A percentile compares a stretch with the other conserved stretches of the same genome.
Evolutionary conservation across 2,329 filamentous ascomycete species (phyloP).

Genomic region (Ophiocordyceps unilateralis): DNA sequence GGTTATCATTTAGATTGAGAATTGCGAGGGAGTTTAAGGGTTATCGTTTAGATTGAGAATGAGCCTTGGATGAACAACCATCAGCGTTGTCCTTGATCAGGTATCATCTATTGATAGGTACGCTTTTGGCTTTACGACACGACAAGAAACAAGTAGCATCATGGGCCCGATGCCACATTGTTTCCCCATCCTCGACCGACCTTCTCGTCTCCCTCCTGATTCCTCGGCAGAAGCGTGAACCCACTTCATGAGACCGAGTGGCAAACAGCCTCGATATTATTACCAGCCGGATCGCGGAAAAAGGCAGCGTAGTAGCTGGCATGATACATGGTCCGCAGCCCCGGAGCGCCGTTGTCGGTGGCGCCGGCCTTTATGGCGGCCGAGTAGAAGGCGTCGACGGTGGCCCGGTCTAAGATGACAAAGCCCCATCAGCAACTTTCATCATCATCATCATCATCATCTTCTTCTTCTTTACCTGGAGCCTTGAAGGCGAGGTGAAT

Average conservation of each 20-base stretch:
- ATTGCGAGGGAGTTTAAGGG: slow-evolving; percentile 13
- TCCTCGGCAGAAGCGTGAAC: too few relatives aligned
- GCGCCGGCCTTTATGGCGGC: slow-evolving; percentile 24
- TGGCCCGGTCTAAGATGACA: slow-evolving; percentile 16
- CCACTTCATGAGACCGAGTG: not conserved
- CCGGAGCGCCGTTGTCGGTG: slow-evolving; percentile 30
- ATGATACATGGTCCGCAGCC: slow-evolving; percentile 23
- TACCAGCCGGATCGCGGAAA: slow-evolving; percentile 30
- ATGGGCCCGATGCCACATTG: too few relatives aligned
- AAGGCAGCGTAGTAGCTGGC: slow-evolving; percentile 32
- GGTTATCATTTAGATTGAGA: not conserved
- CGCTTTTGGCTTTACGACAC: too few relatives aligned
- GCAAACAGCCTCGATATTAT: slow-evolving; percentile 31
- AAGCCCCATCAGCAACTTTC: slow-evolving; percentile 1
- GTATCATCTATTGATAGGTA: too few relatives aligned
- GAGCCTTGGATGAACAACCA: too few relatives aligned
- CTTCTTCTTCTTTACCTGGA: slow-evolving; percentile 6
- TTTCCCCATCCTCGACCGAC: too few relatives aligned
- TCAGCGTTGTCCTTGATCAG: too few relatives aligned
- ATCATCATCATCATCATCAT: too few relatives aligned
- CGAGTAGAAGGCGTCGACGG: slow-evolving; percentile 26
- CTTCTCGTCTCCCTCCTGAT: too few relatives aligned
- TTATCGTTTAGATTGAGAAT: not conserved
- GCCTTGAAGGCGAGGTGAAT: slow-evolving; percentile 15
- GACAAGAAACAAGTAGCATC: too few relatives aligned